A percentile compares a stretch with the other conserved stretches of the same genome.
Evolutionary conservation across 1,139 yeast genomes (phyloP).

Genomic region (Hemisphaericaspora xylanilytica): DNA sequence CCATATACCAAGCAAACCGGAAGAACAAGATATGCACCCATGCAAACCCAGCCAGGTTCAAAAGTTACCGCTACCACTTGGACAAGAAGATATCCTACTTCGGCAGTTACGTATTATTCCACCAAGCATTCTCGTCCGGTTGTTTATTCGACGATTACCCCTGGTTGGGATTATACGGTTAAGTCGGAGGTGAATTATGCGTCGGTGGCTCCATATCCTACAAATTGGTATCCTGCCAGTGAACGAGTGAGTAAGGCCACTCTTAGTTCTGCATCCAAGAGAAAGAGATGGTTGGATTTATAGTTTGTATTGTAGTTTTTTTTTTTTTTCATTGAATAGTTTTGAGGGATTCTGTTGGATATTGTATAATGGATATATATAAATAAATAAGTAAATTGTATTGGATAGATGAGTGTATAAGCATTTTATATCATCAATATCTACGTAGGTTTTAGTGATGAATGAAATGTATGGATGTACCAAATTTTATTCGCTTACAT

Average conservation of each 20-base stretch:
- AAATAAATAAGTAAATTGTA: background rate
- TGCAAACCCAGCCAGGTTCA: slow-evolving; percentile 83
- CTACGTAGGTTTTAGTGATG: too few relatives aligned
- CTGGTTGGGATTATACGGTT: slow-evolving; percentile 77
- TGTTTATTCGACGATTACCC: slow-evolving; percentile 65
- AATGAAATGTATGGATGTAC: too few relatives aligned
- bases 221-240: slow-evolving; percentile 44
- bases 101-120: slow-evolving; percentile 59
- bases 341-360: too few relatives aligned
- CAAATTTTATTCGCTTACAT: too few relatives aligned
- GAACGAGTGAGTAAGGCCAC: slow-evolving; percentile 40
- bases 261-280: slow-evolving; percentile 35
- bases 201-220: slow-evolving; percentile 63
- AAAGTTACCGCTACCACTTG: slow-evolving; percentile 64
- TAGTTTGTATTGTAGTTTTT: background rate
- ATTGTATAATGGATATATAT: background rate
- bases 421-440: too few relatives aligned
- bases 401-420: too few relatives aligned
- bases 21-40: slow-evolving; percentile 74
- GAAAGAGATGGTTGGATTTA: slow-evolving; percentile 32
- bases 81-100: slow-evolving; percentile 61
- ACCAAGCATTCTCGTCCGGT: slow-evolving; percentile 42
- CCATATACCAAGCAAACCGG: slow-evolving; percentile 80
- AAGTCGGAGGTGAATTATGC: slow-evolving; percentile 68
- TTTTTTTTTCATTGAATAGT: too few relatives aligned